Evolutionary conservation across 495 filamentous ascomycete genomes (phyloP), one percentile per base, ranked within the genome.

Genomic region (Podospora comata): DNA sequence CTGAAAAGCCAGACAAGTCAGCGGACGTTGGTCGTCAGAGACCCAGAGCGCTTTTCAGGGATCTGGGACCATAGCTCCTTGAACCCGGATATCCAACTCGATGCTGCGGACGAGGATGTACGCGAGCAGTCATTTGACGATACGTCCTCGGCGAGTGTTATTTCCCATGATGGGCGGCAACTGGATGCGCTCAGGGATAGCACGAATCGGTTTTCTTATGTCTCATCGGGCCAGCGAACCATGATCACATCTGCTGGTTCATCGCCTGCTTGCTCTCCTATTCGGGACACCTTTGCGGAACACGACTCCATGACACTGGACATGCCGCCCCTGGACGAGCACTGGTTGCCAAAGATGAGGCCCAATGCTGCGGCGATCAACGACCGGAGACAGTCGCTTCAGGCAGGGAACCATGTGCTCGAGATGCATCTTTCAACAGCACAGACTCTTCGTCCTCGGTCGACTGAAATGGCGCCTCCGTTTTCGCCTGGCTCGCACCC

Each of bases 151-250:
- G 75, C 79, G 3, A 85, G 84, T 67, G 71, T 82, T 34, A 74
- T 80, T 39, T 86, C 83, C 5, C 79, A 81, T 57, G 84, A 85
- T 54, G 83, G 79, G 18, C 77, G 75, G 60, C 82, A 85, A 44
- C 75, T 85, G 5, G 82, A 87, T 30, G 79, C 74, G 62, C 71
- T 85, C 34, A 79, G 84, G 62, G 79, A 85, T 65, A 83, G 81
- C 64, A 76, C 85, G 0, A 82, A 89, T 68, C 85, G 87, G 27
- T 83, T 90, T 44, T 89, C 90, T 6, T 88, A 83, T 56, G 74
- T 87, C 23, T 86, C 85, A 34, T 86, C 88, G 1, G 86, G 87
- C 28, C 85, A 88, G 59, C 81, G 84, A 32, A 88, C 85, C 0
- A 75, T 83, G 15, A 67, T 87, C 5, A 86, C 85, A 9, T 87